phyloP scores from a whole-genome alignment of 805 yeast species.

The Zygosaccharomyces lentus region DNA sequence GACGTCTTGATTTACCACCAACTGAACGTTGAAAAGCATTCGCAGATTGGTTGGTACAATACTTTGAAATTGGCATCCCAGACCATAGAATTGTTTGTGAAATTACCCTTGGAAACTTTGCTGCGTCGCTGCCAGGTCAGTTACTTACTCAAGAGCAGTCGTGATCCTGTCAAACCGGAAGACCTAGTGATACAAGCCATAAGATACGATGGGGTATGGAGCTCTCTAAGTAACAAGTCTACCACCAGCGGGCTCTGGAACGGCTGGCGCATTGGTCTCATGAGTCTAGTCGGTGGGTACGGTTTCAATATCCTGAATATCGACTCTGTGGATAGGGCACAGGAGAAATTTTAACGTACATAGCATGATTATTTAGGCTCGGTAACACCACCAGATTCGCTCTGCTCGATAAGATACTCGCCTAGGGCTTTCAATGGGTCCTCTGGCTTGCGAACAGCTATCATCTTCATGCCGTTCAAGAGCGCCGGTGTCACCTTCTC shows the following conservation, averaged over 20 bases:
- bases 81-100: constrained; percentile 63
- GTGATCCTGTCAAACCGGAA: constrained; percentile 40
- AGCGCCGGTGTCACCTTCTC: constrained; percentile 58
- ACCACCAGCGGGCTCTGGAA: constrained; percentile 53
- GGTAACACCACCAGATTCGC: constrained; percentile 17
- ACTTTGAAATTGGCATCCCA: constrained; percentile 57
- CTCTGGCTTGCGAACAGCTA: constrained; percentile 49
- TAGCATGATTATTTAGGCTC: constrained; percentile 4
- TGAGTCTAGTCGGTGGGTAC: constrained; percentile 80
- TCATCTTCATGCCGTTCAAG: constrained; percentile 56
- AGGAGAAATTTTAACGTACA: constrained; percentile 38
- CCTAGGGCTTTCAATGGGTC: constrained; percentile 54
- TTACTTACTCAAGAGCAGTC: constrained; percentile 43
- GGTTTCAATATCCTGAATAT: constrained; percentile 59
- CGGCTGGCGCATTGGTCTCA: constrained; percentile 87
- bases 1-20: constrained; percentile 58
- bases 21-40: constrained; percentile 62
- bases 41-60: constrained; percentile 58
- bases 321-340: constrained; percentile 41
- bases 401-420: constrained; percentile 45
- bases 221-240: constrained; percentile 47
- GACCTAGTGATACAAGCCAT: constrained; percentile 58
- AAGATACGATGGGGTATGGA: constrained; percentile 51
- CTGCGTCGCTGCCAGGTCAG: constrained; percentile 78
- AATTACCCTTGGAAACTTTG: constrained; percentile 83